These are phyloP conservation scores for Alloteropsis semialata DNA, from an alignment of 176 grass and related monocot genomes.

Conservation along the genomic window DNA sequence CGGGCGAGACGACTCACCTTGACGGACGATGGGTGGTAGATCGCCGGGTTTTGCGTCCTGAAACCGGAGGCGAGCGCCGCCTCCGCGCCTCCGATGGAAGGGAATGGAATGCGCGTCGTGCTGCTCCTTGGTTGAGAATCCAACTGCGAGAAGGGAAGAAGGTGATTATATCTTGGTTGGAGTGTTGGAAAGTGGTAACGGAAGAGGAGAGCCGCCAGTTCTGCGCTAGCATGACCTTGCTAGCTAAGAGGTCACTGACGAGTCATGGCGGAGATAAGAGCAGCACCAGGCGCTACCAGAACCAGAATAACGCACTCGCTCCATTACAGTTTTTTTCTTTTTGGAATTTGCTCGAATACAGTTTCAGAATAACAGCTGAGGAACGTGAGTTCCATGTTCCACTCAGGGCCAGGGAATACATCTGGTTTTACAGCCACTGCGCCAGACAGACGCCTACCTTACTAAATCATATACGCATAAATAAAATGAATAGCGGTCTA, in stretches of 20 bases:
- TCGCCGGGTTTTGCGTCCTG: neutral
- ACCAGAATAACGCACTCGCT: no score
- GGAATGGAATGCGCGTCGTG: neutral
- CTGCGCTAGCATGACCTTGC: no score
- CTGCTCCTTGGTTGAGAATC: neutral
- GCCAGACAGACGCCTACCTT: neutral
- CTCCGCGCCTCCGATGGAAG: neutral
- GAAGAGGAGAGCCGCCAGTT: no score
- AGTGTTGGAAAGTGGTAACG: no score
- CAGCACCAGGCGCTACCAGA: no score
- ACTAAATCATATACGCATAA: constrained; percentile 38
- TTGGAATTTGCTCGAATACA: neutral
- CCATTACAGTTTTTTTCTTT: no score
- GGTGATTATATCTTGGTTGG: no score
- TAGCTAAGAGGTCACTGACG: no score
- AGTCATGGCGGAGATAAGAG: no score
- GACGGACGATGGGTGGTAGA: neutral
- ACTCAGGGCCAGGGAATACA: neutral
- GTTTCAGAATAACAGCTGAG: neutral
- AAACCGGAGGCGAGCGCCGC: neutral
- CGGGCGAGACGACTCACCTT: neutral
- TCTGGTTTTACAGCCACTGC: neutral
- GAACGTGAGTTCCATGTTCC: neutral
- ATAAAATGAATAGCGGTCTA: constrained; percentile 54
- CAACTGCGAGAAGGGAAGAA: neutral